Base-by-base conservation (phyloP, 345 rosid genomes). In the Cardamine occulta region DNA sequence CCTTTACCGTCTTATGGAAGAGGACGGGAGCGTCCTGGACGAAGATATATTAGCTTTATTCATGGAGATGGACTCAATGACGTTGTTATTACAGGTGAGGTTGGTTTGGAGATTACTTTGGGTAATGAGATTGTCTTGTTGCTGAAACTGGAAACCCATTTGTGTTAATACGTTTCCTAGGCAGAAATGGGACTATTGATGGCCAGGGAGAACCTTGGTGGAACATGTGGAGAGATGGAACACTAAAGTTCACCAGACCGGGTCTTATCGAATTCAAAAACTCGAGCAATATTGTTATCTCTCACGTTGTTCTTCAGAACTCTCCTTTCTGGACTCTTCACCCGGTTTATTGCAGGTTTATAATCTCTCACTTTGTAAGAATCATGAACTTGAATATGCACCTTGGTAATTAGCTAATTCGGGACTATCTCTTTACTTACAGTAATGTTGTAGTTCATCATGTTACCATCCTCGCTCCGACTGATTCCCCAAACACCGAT, bases 201-300 rank as follows among this genome's bases (percentile, higher is more conserved):
- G 98, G 98, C 51, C 96, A 83, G 83, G 98, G 98, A 86, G 89
- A 74, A 58, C 77, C 92, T 45, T 93, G 98, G 97, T 91, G 98
- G 98, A 77, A 85, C 82, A 89, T 91, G 96, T 93, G 96, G 92
- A 91, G 96, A 81, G 81, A 82, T 80, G 73, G 96, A 79, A 89
- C 87, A 64, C 91, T 93, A 39, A 76, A 76, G 56, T 91, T 80
- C 75, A 91, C 98, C 5, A 84, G 98, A 77, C 98, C 97, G 4
- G 85, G 85, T 79, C 88, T 91, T 18, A 29, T 93, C 34, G 98
- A 93, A 58, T 83, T 93, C 49, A 74, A 85, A 60, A 87, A 91
- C 80, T 91, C 98, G 17, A 85, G 37, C 45, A 65, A 75, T 77
- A 91, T 93, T 56, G 55, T 91, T 55, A 80, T 93, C 42, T 93